Evolutionary conservation across 805 yeast genomes (phyloP), one percentile per base, ranked within the genome.

Genomic region (Wickerhamomyces strasburgensis): DNA sequence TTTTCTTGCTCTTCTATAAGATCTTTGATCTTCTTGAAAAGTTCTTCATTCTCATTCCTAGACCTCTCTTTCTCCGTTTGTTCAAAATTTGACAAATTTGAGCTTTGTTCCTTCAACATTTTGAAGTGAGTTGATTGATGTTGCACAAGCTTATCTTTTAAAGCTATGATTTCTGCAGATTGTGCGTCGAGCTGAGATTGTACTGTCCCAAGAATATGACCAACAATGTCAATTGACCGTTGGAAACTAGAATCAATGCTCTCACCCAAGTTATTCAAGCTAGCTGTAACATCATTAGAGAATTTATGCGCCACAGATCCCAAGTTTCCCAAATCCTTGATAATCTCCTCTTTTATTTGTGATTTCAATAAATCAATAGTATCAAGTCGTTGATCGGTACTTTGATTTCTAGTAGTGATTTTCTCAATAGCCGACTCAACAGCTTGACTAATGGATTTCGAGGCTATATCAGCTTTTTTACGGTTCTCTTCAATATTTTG

Each of bases 121-220:
- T 17, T 19, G 8, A 39, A 34, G 29, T 43, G 43, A 16, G 44
- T 43, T 5, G 6, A 1, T 24, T 49, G 51, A 29, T 49, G 47
- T 2, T 43, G 40, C 4, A 35, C 8, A 3, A 48, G 27, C 11
- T 38, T 48, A 6, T 25, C 28, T 7, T 48, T 40, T 26, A 51
- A 28, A 1, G 46, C 30, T 5, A 44, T 7, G 7, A 51, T 38
- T 14, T 51, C 53, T 8, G 35, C 31, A 0, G 52, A 29, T 26
- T 51, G 56, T 3, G 47, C 39, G 6, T 35, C 35, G 2, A 49
- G 27, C 30, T 51, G 56, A 2, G 35, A 19, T 13, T 39, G 42
- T 4, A 47, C 47, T 14, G 44, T 44, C 5, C 29, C 19, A 5
- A 51, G 21, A n/a, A n/a, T n/a, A n/a, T n/a, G n/a, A n/a, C n/a